A percentile compares a stretch with the other conserved stretches of the same genome.
These are phyloP conservation scores for Yamadazyma insecticola DNA, from an alignment of 805 yeast species.

Conservation along the genomic window DNA sequence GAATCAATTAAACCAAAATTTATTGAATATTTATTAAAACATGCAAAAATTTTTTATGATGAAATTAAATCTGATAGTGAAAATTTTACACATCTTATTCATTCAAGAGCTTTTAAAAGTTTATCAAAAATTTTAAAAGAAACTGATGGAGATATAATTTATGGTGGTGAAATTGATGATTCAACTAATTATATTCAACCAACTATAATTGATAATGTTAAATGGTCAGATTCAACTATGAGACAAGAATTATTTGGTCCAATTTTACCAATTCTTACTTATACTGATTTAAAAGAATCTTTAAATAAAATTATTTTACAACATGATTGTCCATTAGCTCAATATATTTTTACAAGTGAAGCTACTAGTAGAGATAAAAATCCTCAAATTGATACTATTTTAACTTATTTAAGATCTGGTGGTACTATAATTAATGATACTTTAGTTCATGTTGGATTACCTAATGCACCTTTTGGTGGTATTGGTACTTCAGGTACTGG, in stretches of 20 bases:
- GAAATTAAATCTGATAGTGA: slow-evolving; percentile 19
- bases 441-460: slow-evolving; percentile 62
- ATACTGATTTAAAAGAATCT: slow-evolving; percentile 40
- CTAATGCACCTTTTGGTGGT: slow-evolving; percentile 86
- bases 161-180: slow-evolving; percentile 41
- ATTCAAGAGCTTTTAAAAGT: slow-evolving; percentile 48
- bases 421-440: slow-evolving; percentile 67
- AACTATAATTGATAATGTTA: slow-evolving; percentile 61
- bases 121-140: slow-evolving; percentile 38
- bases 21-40: slow-evolving; percentile 34
- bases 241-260: slow-evolving; percentile 81
- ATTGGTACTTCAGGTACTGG: slow-evolving; percentile 83
- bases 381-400: slow-evolving; percentile 38
- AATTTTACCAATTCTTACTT: slow-evolving; percentile 66
- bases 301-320: slow-evolving; percentile 38
- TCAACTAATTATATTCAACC: slow-evolving; percentile 58
- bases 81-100: slow-evolving; percentile 56
- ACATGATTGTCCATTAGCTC: slow-evolving; percentile 78
- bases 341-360: slow-evolving; percentile 57
- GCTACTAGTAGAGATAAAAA: slow-evolving; percentile 44
- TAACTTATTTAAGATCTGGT: slow-evolving; percentile 63
- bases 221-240: slow-evolving; percentile 70
- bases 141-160: slow-evolving; percentile 49
- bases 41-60: slow-evolving; percentile 43
- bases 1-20: slow-evolving; percentile 51